These are phyloP conservation scores for Solanum peruvianum DNA, from an alignment of 257 asterid species.

Conservation along the genomic window DNA sequence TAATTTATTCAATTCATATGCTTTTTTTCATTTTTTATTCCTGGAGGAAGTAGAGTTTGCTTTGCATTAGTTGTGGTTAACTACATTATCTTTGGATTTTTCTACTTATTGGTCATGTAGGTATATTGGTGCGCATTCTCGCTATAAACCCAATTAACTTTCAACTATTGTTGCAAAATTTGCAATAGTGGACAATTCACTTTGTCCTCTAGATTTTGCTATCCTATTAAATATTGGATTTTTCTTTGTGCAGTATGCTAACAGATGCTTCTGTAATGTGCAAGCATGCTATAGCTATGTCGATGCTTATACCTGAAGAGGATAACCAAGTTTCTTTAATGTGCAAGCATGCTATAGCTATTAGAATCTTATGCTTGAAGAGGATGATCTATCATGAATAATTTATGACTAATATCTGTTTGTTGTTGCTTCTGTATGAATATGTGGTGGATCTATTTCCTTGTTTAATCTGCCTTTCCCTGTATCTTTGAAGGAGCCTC, in stretches of 20 bases:
- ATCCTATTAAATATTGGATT: background rate
- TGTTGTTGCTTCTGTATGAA: background rate
- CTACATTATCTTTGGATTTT: background rate
- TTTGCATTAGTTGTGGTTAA: background rate
- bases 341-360: background rate
- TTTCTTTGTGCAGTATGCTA: background rate
- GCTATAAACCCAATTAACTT: background rate
- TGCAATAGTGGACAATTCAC: background rate
- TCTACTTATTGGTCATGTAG: background rate
- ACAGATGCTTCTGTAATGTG: background rate
- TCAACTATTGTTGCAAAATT: background rate
- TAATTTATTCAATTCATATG: background rate
- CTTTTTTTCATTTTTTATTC: background rate
- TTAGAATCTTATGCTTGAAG: background rate
- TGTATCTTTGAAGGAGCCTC: conserved; percentile 67
- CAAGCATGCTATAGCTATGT: background rate
- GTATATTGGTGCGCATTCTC: background rate
- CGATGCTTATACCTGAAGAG: background rate
- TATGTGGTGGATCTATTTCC: conserved; percentile 3
- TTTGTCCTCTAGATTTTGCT: background rate
- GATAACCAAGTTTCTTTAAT: background rate
- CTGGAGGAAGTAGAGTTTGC: background rate
- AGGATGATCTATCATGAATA: background rate
- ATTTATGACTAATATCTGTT: background rate
- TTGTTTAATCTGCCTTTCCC: conserved; percentile 6